Base-by-base conservation (phyloP, 805 yeast genomes). In the Lachancea nothofagi region DNA sequence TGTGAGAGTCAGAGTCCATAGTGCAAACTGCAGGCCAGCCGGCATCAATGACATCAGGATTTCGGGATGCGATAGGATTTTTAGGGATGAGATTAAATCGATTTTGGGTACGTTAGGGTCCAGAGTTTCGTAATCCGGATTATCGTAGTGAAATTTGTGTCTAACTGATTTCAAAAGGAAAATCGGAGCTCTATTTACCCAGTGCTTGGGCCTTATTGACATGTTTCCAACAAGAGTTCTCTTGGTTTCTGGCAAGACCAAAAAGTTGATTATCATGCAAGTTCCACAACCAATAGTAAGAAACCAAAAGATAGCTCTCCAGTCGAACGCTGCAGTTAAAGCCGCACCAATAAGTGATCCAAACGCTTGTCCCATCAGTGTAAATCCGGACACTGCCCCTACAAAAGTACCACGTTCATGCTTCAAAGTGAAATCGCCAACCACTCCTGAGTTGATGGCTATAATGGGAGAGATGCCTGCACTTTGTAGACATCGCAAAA, bases 261-360 rank as follows among this genome's bases (percentile, higher is more conserved):
- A 36, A 4, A 64, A 50, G 4, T 64, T 63, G 2, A 63, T 33
- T 0, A 55, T 0, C 6, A 73, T 45, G 1, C 74, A 65, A 2
- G 59, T 47, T 5, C 80, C 81, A 38, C 80, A 72, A 10, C 82
- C 77, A 15, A 82, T 78, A 0, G 81, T 75, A 37, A 83, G 61
- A 46, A 86, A 83, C 77, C 85, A 77, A 48, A 82, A 82, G n/a
- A 80, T 73, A 0, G 86, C 78, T 49, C 89, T 68, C 95, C 96
- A 86, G 21, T 76, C 67, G 38, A 65, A 65, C 3, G 66, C 57
- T 4, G 75, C 71, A 7, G 65, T 57, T 26, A 65, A 50, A 0
- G 58, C 64, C 5, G 71, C 70, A 41, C 65, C 83, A 14, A 85
- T 59, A 24, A 87, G 61, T 0, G 93, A 84, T 2, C 93, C 88